Evolutionary conservation across 2,329 filamentous ascomycete species (phyloP).

Genomic region (Cryphonectria parasitica): DNA sequence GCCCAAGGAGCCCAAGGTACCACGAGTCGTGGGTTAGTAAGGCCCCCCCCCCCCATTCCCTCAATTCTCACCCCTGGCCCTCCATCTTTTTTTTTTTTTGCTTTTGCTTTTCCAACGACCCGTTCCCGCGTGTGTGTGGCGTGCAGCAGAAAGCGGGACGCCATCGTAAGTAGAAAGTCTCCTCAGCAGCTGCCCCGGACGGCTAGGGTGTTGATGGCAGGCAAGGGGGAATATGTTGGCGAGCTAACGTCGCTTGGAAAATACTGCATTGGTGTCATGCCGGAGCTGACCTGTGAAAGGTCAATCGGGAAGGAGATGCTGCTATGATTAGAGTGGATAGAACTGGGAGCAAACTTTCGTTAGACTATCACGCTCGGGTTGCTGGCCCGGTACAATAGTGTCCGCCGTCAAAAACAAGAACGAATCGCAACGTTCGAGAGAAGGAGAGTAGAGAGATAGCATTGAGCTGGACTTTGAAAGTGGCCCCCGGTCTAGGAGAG

Average conservation of each 20-base stretch:
- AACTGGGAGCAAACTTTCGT: not conserved
- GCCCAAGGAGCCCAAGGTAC: slow-evolving; percentile 23
- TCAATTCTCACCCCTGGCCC: not conserved
- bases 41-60: not conserved
- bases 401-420: slow-evolving; percentile 5
- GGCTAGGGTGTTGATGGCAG: slow-evolving; percentile 24
- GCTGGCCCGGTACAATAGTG: slow-evolving; percentile 21
- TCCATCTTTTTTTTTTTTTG: not conserved
- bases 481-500: slow-evolving; percentile 7
- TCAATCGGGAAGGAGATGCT: slow-evolving; percentile 19
- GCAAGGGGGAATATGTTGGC: slow-evolving; percentile 21
- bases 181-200: slow-evolving; percentile 20
- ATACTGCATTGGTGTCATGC: slow-evolving; percentile 22
- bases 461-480: slow-evolving; percentile 7
- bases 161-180: slow-evolving; percentile 11
- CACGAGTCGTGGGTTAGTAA: slow-evolving; percentile 14
- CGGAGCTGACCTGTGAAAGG: slow-evolving; percentile 11
- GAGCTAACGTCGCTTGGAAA: slow-evolving; percentile 24
- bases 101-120: slow-evolving; percentile 7
- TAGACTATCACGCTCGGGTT: slow-evolving; percentile 17
- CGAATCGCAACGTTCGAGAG: slow-evolving; percentile 13
- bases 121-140: slow-evolving; percentile 17
- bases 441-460: not conserved
- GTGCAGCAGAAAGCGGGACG: slow-evolving; percentile 22
- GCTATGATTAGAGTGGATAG: slow-evolving; percentile 6